phyloP scores from a whole-genome alignment of 225 moss, liverwort and hornwort species.

The Bryoerythrophyllum caledonicum region DNA sequence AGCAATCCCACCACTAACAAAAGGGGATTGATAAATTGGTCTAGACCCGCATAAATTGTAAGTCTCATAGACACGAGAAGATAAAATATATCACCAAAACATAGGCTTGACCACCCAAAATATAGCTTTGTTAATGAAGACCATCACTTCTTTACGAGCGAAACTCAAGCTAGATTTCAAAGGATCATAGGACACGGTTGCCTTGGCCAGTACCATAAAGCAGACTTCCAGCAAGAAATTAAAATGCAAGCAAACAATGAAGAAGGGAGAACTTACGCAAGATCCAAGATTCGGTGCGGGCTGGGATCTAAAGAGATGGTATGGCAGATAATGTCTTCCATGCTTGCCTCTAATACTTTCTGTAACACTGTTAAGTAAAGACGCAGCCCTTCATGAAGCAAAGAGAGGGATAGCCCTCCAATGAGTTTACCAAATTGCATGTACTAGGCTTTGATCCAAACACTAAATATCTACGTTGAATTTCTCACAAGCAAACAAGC shows the following conservation, averaged over 20 bases:
- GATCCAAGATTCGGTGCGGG: slow-evolving; percentile 74
- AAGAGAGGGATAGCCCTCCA: too few relatives aligned
- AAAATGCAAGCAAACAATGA: background rate
- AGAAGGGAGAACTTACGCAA: slow-evolving; percentile 78
- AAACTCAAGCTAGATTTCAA: background rate
- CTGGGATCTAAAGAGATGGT: slow-evolving; percentile 74
- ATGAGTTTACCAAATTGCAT: too few relatives aligned
- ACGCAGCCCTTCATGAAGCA: background rate
- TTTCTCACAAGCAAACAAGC: background rate
- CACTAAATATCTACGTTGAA: background rate
- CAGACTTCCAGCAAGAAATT: background rate
- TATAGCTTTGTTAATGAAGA: background rate
- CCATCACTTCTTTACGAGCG: background rate
- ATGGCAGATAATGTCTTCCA: slow-evolving; percentile 57
- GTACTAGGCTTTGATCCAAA: background rate
- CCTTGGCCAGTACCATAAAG: too few relatives aligned
- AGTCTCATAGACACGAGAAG: too few relatives aligned
- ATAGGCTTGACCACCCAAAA: slow-evolving; percentile 12
- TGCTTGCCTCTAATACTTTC: slow-evolving; percentile 79
- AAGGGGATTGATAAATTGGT: background rate
- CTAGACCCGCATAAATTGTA: too few relatives aligned
- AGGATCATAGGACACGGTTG: background rate
- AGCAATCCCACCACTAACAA: background rate
- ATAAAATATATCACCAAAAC: background rate
- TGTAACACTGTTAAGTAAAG: slow-evolving; percentile 28